Percentiles rank a stretch among this genome's conserved stretches.
These are phyloP conservation scores for Aspergillus alliaceus DNA, from an alignment of 2,329 filamentous ascomycete species.

Conservation along the genomic window DNA sequence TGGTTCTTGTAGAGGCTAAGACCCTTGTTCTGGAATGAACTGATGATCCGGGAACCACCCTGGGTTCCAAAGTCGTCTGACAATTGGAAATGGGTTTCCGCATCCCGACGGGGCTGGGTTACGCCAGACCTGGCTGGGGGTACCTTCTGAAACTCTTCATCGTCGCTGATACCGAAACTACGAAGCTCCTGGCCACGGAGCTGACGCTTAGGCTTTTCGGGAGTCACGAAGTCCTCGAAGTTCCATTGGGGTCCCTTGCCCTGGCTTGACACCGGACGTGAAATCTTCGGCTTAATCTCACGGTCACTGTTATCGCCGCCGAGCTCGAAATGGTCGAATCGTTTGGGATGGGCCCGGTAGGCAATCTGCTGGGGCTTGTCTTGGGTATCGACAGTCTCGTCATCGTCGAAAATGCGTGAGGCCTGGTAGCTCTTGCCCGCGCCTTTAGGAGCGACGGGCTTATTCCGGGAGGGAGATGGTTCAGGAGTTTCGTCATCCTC, in stretches of 20 bases:
- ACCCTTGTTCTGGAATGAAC: constrained; percentile 64
- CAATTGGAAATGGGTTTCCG: constrained; percentile 80
- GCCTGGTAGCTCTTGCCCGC: constrained; percentile 64
- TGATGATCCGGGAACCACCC: constrained; percentile 37
- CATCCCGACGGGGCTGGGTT: constrained; percentile 72
- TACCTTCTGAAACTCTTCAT: constrained; percentile 53
- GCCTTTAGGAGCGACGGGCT: constrained; percentile 48
- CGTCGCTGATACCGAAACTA: constrained; percentile 74
- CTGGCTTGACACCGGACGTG: constrained; percentile 49
- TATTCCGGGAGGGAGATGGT: constrained; percentile 24
- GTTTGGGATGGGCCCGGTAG: constrained; percentile 69
- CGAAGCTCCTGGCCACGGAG: constrained; percentile 68
- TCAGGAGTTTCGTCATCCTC: constrained; percentile 35
- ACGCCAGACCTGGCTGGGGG: constrained; percentile 55
- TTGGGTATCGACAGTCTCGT: constrained; percentile 49
- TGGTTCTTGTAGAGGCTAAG: constrained; percentile 76
- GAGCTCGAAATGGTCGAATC: constrained; percentile 66
- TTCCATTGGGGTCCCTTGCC: constrained; percentile 68
- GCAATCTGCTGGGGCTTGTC: constrained; percentile 41
- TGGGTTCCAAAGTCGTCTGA: constrained; percentile 67
- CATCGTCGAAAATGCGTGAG: constrained; percentile 64
- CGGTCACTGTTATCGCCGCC: constrained; percentile 30
- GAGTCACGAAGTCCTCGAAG: constrained; percentile 85
- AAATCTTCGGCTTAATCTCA: constrained; percentile 27
- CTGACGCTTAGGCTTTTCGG: constrained; percentile 70